Evolutionary conservation across 2,329 filamentous ascomycete species (phyloP).

Genomic region (Thielaviopsis punctulata): DNA sequence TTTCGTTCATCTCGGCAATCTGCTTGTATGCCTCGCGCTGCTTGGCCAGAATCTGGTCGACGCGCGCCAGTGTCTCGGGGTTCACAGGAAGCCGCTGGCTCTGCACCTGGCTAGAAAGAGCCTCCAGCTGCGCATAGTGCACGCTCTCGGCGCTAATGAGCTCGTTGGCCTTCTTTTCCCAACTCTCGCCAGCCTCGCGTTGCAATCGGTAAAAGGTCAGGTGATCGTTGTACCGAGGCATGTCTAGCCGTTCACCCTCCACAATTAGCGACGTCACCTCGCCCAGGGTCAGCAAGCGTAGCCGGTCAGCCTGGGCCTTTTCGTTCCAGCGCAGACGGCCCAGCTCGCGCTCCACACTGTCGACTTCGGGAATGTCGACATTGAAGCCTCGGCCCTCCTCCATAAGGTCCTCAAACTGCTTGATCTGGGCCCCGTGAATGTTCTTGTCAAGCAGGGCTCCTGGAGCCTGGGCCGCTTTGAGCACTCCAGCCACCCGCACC

Average conservation of each 20-base stretch:
- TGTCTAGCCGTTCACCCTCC: slow-evolving; percentile 58
- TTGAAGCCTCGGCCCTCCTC: slow-evolving; percentile 81
- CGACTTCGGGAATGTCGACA: slow-evolving; percentile 78
- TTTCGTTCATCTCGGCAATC: slow-evolving; percentile 65
- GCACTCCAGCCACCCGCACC: slow-evolving; percentile 50
- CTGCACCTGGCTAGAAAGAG: slow-evolving; percentile 66
- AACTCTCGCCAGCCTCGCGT: slow-evolving; percentile 58
- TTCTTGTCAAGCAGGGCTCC: slow-evolving; percentile 17
- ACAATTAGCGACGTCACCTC: slow-evolving; percentile 67
- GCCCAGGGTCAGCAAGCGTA: slow-evolving; percentile 50
- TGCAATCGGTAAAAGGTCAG: slow-evolving; percentile 62
- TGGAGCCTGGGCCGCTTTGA: slow-evolving; percentile 29
- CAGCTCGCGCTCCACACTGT: slow-evolving; percentile 60
- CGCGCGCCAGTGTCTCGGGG: slow-evolving; percentile 57
- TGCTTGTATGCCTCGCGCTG: slow-evolving; percentile 86
- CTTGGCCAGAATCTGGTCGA: slow-evolving; percentile 88
- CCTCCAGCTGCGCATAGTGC: slow-evolving; percentile 88
- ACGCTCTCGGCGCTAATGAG: slow-evolving; percentile 81
- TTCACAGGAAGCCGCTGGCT: slow-evolving; percentile 60
- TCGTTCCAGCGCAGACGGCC: slow-evolving; percentile 83
- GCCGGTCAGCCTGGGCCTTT: slow-evolving; percentile 48
- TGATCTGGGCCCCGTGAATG: slow-evolving; percentile 42
- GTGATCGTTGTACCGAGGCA: slow-evolving; percentile 66
- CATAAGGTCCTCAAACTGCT: slow-evolving; percentile 77
- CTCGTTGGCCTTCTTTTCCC: slow-evolving; percentile 87